These are phyloP conservation scores for Hansenula sp. DNA, from an alignment of 1,139 yeast species.

Conservation along the genomic window DNA sequence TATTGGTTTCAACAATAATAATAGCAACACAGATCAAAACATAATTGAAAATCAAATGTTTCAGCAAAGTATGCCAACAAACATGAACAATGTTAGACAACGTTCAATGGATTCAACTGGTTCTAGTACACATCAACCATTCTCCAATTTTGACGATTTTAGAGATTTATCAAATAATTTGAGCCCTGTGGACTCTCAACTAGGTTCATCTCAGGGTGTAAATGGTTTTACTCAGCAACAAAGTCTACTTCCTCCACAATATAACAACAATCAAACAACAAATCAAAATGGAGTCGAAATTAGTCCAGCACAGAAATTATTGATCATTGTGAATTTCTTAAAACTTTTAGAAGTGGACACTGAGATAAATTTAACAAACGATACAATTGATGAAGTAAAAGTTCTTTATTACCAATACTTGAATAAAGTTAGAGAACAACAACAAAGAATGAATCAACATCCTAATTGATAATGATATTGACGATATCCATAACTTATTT, in stretches of 20 bases:
- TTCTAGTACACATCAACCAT: constrained; percentile 1
- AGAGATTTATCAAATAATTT: neutral
- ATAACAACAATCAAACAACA: neutral
- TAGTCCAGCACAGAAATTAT: constrained; percentile 2
- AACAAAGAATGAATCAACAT: neutral
- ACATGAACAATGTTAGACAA: neutral
- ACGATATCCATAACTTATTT: neutral
- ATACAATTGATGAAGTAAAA: neutral
- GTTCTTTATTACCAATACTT: neutral
- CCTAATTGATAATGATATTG: neutral
- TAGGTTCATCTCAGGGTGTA: neutral
- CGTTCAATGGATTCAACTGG: neutral
- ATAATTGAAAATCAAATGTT: neutral
- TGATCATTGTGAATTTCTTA: constrained; percentile 7
- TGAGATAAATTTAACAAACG: neutral
- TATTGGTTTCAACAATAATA: neutral
- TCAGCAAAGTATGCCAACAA: neutral
- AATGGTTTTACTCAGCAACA: too few relatives aligned
- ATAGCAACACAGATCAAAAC: neutral
- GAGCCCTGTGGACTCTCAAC: neutral
- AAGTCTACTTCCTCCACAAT: neutral
- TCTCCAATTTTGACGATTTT: neutral
- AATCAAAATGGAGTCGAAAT: neutral
- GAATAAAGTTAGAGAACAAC: constrained; percentile 1
- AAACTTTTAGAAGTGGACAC: constrained; percentile 1